Evolutionary conservation across 2,329 filamentous ascomycete genomes (phyloP), one percentile per base, ranked within the genome.

Genomic region (Taxawa tesnikishii): DNA sequence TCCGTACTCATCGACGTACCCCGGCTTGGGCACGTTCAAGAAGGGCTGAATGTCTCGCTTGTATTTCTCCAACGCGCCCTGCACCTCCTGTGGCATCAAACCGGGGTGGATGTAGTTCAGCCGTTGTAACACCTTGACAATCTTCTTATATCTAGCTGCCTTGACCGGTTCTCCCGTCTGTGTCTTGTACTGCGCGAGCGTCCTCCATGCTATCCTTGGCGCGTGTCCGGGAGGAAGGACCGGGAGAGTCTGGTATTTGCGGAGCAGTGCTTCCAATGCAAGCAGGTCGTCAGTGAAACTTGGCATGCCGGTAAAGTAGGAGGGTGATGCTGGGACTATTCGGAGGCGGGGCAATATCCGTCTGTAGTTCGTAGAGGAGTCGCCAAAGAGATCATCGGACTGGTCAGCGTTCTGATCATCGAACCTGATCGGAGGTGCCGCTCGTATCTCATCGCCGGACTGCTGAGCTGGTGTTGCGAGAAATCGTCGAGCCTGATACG

Each of bases 261-360:
- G 73, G 35, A 81, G 60, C 15, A 96, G 68, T 8, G 70, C 67
- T 46, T 83, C 73, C 29, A 98, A 68, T 28, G 67, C 62, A 43
- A 96, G 70, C 45, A 81, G 73, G 48, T 82, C 73, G 59, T 98
- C 90, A 58, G 79, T 90, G 65, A 94, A 94, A 33, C 70, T 67
- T 2, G 87, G 81, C 39, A 79, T 79, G 32, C 79, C 79, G 32
- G 84, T 87, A 64, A 96, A 98, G 62, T 98, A 98, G n/a, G 88
- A 90, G 3, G 83, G 78, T 21, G 87, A 94, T 15, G 70, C 69
- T 13, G 90, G 90, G 21, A 94, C 64, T 14, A 92, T 65, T 43
- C 90, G 83, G 32, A 82, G 46, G 15, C 45, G 51, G 28, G 43
- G 38, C 26, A 63, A 46, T 3, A 52, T 27, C 15, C 36, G 39